Base-by-base conservation (phyloP, 495 filamentous ascomycete genomes). In the Penicillium simplicissimum region DNA sequence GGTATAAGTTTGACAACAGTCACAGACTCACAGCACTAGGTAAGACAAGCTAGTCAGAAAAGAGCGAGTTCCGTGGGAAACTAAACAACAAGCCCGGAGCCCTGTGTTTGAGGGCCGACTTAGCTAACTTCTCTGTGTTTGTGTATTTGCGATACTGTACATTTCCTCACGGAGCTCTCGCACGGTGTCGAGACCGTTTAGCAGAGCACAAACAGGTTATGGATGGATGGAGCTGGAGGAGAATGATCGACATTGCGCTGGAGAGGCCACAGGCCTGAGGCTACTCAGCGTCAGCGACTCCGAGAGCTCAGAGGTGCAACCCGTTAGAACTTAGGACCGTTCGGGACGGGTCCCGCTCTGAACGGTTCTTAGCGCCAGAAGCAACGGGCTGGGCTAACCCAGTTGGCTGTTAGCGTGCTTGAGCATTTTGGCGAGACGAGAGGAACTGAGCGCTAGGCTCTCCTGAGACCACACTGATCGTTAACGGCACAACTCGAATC, bases 181-280 rank as follows among this genome's bases (percentile, higher is more conserved):
- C 52, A 36, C 31, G 52, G 31, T 17, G 19, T 36, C 52, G 8
- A 37, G 34, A 55, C 31, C 4, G 28, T 25, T 8, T 0, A 38
- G 21, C 23, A 1, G n/a, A 31, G 17, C 42, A 45, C 17, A 45
- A 38, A 23, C 34, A 40, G 36, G 52, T 19, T 47, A 49, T 49
- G 17, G 52, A 33, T 37, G 2, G 6, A 37, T 38, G 34, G 33
- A 54, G 35, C 49, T 36, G 56, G 43, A 47, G 40, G 42, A 23
- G 57, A 65, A 61, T 64, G 68, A 70, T 70, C 68, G 65, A 70
- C 65, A 62, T 58, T 17, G 42, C 42, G 43, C 34, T 65, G 55
- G 55, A 49, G 40, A 55, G 55, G 23, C 3, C 23, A 1, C 3
- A 3, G 23, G 23, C 23, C 23, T 25, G 23, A n/a, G 8, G 48